Evolutionary conservation across 768 basidiomycete species (phyloP).

Genomic region (Pleurotus cornucopiae): DNA sequence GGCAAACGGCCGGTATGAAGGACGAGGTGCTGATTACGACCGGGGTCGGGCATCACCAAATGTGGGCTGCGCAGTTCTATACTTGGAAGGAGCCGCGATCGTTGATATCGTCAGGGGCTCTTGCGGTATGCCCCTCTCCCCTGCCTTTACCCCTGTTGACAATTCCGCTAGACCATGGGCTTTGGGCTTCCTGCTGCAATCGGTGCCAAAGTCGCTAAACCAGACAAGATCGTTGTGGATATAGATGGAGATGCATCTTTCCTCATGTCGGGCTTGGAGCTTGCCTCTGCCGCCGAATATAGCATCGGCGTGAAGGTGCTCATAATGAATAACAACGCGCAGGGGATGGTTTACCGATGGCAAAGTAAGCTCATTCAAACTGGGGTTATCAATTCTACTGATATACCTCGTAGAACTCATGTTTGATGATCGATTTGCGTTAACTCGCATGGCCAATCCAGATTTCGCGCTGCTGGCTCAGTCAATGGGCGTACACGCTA

Average conservation of each 20-base stretch:
- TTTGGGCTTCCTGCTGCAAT: constrained; percentile 93
- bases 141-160: constrained; percentile 3
- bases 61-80: constrained; percentile 97
- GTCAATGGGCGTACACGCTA: constrained; percentile 91
- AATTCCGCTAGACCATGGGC: constrained; percentile 80
- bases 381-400: neutral
- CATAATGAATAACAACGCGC: constrained; percentile 93
- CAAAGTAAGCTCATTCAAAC: constrained; percentile 55
- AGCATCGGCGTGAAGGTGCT: constrained; percentile 93
- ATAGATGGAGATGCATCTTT: constrained; percentile 98
- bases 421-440: constrained; percentile 94
- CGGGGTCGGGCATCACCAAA: constrained; percentile 98
- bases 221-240: constrained; percentile 90
- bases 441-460: constrained; percentile 93
- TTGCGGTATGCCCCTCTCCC: constrained; percentile 59
- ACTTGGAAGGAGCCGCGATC: constrained; percentile 85
- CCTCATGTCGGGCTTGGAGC: constrained; percentile 99
- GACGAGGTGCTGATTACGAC: constrained; percentile 86
- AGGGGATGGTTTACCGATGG: constrained; percentile 99
- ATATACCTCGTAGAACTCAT: constrained; percentile 62
- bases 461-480: constrained; percentile 88
- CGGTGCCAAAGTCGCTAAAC: constrained; percentile 95
- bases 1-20: constrained; percentile 73
- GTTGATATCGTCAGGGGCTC: constrained; percentile 90
- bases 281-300: constrained; percentile 88